A percentile compares a stretch with the other conserved stretches of the same genome.
Evolutionary conservation across 768 basidiomycete genomes (phyloP).

Genomic region (Coprinopsis cinerea): DNA sequence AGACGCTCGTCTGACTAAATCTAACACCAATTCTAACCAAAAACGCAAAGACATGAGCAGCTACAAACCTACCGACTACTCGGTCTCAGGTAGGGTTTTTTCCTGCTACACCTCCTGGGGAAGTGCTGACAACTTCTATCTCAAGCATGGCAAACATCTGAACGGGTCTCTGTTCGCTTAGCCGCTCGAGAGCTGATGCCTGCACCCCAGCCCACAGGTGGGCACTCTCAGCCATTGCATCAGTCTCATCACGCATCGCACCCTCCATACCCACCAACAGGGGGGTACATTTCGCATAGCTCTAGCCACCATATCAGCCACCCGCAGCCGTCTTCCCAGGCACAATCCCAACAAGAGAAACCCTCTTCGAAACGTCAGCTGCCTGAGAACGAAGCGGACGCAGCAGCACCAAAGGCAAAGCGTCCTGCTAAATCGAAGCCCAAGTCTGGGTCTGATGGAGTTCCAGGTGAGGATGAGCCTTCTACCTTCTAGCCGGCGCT

Average conservation of each 20-base stretch:
- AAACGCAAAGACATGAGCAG: background rate
- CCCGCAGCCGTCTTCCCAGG: background rate
- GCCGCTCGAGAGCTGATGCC: slow-evolving; percentile 41
- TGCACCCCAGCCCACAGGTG: background rate
- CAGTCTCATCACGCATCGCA: background rate
- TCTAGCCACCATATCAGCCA: background rate
- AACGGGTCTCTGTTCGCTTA: slow-evolving; percentile 55
- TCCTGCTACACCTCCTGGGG: background rate
- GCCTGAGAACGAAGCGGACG: slow-evolving; percentile 30
- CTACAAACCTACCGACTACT: background rate
- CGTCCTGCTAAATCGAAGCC: slow-evolving; percentile 31
- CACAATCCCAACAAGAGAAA: background rate
- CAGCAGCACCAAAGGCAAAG: slow-evolving; percentile 29
- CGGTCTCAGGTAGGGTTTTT: slow-evolving; percentile 2
- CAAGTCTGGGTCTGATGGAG: slow-evolving; percentile 32
- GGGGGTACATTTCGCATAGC: background rate
- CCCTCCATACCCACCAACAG: background rate
- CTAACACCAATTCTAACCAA: background rate
- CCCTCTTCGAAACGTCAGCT: slow-evolving; percentile 26
- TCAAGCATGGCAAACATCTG: slow-evolving; percentile 45
- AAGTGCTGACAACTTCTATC: background rate
- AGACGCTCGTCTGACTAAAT: slow-evolving; percentile 1
- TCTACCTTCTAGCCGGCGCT: slow-evolving; percentile 10
- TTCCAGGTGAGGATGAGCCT: slow-evolving; percentile 18
- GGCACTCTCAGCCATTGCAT: background rate